Evolutionary conservation across 352 stramenopile species (phyloP).

Genomic region (Halophytophthora batemanensis): DNA sequence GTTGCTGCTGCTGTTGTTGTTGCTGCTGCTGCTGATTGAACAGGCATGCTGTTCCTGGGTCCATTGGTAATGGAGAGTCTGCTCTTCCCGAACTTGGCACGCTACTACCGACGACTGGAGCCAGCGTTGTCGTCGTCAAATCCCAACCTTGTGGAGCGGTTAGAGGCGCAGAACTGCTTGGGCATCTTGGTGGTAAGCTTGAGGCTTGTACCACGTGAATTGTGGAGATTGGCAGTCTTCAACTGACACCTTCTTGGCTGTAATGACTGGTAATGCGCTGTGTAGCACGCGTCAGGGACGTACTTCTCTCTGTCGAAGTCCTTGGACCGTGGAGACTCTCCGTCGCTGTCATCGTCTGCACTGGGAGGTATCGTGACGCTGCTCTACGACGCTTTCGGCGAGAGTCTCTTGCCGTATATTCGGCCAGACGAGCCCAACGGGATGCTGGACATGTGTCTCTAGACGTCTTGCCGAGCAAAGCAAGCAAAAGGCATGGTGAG

Average conservation of each 20-base stretch:
- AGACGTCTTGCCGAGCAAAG: conserved; percentile 3
- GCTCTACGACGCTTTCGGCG: conserved; percentile 78
- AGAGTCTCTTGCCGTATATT: conserved; percentile 76
- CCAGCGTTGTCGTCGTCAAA: conserved; percentile 72
- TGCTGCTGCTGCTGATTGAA: background rate
- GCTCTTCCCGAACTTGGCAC: conserved; percentile 84
- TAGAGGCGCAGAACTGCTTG: conserved; percentile 84
- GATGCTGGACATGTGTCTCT: conserved; percentile 52
- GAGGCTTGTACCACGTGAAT: background rate
- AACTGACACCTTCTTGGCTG: background rate
- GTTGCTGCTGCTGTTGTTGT: background rate
- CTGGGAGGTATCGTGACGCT: conserved; percentile 53
- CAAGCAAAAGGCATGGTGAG: too few relatives aligned
- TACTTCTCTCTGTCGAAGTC: conserved; percentile 76
- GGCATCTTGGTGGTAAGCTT: conserved; percentile 81
- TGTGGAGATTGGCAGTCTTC: background rate
- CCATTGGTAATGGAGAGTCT: conserved; percentile 91
- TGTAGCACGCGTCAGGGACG: conserved; percentile 69
- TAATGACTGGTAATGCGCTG: conserved; percentile 3
- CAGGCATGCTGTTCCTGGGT: conserved; percentile 89
- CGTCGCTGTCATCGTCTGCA: conserved; percentile 27
- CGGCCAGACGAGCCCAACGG: conserved; percentile 36
- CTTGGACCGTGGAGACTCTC: conserved; percentile 19
- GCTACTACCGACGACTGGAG: conserved; percentile 87
- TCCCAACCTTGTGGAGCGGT: conserved; percentile 71